Percentiles rank a stretch among this genome's conserved stretches.
Conservation (phyloP, 345 rosid genomes). For the Erysimum cheiranthoides region DNA sequence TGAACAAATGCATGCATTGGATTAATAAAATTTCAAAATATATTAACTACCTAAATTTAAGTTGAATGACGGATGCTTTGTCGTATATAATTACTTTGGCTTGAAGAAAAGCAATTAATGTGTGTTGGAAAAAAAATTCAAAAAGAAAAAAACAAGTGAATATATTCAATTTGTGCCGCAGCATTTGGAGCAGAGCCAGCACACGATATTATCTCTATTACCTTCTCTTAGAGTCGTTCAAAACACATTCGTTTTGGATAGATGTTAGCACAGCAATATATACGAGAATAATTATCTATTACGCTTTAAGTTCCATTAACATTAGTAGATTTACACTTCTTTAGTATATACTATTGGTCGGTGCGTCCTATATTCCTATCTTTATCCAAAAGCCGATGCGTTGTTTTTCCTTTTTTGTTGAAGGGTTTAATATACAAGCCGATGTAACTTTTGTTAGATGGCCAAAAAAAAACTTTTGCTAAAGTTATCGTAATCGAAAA, state of each 20-base stretch:
- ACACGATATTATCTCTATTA: not conserved
- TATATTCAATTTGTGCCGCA: not conserved
- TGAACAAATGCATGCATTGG: not conserved
- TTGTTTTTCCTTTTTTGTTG: not conserved
- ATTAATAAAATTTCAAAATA: not conserved
- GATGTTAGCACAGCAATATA: not conserved
- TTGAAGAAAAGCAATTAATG: not conserved
- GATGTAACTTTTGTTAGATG: too few species aligned
- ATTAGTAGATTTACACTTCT: not conserved
- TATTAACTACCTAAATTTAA: not conserved
- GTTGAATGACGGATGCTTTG: not conserved
- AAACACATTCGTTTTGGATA: not conserved
- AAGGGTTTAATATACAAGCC: not conserved
- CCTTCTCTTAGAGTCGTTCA: not conserved
- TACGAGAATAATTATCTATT: not conserved
- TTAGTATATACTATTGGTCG: not conserved
- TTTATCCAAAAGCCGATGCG: not conserved
- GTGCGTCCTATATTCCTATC: conserved; percentile 10
- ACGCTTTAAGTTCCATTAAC: not conserved
- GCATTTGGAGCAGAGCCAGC: not conserved
- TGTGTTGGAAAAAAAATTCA: not conserved
- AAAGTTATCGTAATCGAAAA: not conserved
- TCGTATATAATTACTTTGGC: not conserved
- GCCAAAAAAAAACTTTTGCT: too few species aligned
- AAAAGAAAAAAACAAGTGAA: not conserved